phyloP scores from a whole-genome alignment of 306 rosid genomes.

The Phaseolus lunatus region DNA sequence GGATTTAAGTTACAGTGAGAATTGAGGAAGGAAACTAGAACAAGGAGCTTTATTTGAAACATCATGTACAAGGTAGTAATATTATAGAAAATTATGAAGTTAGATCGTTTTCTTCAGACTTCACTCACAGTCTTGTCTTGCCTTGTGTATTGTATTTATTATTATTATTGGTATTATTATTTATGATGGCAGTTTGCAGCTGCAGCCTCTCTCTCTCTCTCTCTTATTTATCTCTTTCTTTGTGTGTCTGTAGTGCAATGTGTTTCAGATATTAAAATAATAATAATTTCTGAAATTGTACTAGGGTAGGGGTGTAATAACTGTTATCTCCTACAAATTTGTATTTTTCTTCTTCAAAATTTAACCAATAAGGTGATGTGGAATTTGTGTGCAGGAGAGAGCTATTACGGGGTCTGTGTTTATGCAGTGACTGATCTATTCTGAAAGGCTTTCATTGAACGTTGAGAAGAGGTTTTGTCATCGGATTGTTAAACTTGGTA shows the following conservation, averaged over 20 bases:
- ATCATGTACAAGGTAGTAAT: slow-evolving; percentile 34
- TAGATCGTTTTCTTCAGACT: neutral
- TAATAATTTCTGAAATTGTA: neutral
- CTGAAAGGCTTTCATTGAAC: neutral
- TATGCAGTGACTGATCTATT: neutral
- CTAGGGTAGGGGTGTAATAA: neutral
- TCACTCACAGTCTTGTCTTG: slow-evolving; percentile 9
- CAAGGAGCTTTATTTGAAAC: slow-evolving; percentile 33
- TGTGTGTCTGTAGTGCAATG: slow-evolving; percentile 1
- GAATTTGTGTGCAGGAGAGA: slow-evolving; percentile 21
- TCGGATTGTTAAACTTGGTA: neutral
- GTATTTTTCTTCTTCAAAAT: neutral
- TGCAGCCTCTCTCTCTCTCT: neutral
- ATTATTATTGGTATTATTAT: neutral
- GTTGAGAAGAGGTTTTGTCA: neutral
- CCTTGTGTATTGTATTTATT: neutral
- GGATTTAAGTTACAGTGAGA: neutral
- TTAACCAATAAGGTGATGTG: neutral
- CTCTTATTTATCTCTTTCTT: neutral
- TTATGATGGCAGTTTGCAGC: slow-evolving; percentile 11
- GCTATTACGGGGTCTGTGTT: neutral
- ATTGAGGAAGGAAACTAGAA: slow-evolving; percentile 19
- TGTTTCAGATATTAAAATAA: neutral
- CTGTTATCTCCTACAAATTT: neutral
- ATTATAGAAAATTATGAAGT: neutral